Conservation (phyloP, 768 basidiomycete species). For the Piloderma croceum region DNA sequence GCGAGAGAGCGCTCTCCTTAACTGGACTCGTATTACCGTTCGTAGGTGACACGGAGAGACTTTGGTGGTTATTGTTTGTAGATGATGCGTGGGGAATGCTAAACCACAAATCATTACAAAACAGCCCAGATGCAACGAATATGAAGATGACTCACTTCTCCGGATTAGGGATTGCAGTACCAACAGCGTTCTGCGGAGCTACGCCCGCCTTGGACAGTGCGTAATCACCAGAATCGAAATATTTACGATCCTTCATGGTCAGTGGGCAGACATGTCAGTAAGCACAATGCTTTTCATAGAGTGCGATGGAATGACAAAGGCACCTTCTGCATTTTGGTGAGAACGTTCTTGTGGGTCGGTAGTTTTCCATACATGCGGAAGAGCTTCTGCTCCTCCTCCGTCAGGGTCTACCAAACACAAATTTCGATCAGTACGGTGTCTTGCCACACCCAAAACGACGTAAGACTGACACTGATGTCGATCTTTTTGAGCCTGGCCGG, state of each 20-base stretch:
- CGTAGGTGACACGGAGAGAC: constrained; percentile 70
- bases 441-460: not conserved
- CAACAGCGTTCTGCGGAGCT: constrained; percentile 81
- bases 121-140: constrained; percentile 11
- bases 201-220: constrained; percentile 94
- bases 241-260: constrained; percentile 83
- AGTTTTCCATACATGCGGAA: constrained; percentile 93
- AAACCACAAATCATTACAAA: constrained; percentile 7
- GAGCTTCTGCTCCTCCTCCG: constrained; percentile 87
- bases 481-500: constrained; percentile 85
- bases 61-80: constrained; percentile 45
- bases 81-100: constrained; percentile 91
- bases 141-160: constrained; percentile 64
- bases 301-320: constrained; percentile 11
- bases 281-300: not conserved
- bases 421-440: constrained; percentile 12
- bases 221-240: constrained; percentile 99
- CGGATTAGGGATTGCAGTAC: constrained; percentile 96
- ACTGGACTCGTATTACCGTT: constrained; percentile 60
- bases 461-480: constrained; percentile 79
- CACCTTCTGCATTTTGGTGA: constrained; percentile 95
- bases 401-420: constrained; percentile 54
- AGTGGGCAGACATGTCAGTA: constrained; percentile 9
- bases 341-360: constrained; percentile 87
- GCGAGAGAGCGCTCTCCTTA: constrained; percentile 49